Evolutionary conservation across 257 asterid species (phyloP).

Genomic region (Rehmannia glutinosa): DNA sequence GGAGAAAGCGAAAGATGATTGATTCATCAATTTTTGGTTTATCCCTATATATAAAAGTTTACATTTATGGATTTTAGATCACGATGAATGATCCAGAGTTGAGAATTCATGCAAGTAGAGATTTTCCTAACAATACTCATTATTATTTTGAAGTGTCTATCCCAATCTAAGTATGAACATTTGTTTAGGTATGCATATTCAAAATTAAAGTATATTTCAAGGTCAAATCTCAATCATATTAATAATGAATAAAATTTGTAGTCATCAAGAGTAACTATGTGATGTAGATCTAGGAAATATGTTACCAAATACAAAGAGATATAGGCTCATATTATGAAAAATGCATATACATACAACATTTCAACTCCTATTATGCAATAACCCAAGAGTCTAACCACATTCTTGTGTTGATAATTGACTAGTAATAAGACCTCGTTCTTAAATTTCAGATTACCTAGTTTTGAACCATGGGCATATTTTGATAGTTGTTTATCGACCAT

Average conservation of each 20-base stretch:
- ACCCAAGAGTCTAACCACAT: constrained; percentile 32
- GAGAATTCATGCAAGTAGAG: constrained; percentile 41
- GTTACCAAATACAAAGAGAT: constrained; percentile 32
- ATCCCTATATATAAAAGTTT: constrained; percentile 27
- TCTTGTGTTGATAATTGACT: constrained; percentile 31
- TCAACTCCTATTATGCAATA: constrained; percentile 22
- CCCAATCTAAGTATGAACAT: constrained; percentile 26
- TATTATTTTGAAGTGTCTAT: constrained; percentile 28
- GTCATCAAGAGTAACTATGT: not conserved
- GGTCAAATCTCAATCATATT: not conserved
- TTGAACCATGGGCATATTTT: constrained; percentile 28
- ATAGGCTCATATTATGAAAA: constrained; percentile 29
- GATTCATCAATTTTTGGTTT: constrained; percentile 47
- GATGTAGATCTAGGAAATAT: not conserved
- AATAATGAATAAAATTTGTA: not conserved
- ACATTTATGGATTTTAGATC: constrained; percentile 36
- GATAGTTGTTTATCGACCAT: constrained; percentile 28
- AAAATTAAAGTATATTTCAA: too few relatives aligned
- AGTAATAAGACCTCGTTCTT: constrained; percentile 31
- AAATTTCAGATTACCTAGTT: constrained; percentile 35
- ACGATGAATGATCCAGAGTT: constrained; percentile 32
- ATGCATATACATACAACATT: constrained; percentile 29
- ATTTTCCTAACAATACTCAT: constrained; percentile 17
- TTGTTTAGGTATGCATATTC: not conserved
- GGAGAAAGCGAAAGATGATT: too few relatives aligned